Evolutionary conservation across 2,329 filamentous ascomycete species (phyloP), one percentile per base, ranked within the genome.

Genomic region (Claviceps citrina): DNA sequence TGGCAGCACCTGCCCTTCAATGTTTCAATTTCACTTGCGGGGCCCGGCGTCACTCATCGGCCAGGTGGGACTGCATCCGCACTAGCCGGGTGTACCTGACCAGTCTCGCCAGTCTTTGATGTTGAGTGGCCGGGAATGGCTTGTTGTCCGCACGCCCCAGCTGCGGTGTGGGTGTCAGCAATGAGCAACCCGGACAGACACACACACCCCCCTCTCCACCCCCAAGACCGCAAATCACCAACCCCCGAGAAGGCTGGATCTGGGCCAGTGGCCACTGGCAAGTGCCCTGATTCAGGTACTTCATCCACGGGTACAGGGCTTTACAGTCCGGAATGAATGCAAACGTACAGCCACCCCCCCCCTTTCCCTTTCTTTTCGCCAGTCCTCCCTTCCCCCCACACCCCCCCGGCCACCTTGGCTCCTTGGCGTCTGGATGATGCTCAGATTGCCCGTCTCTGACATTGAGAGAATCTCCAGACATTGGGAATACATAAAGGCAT

Each of bases 401-500:
- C 38, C 27, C 31, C 26, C 3, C 20, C 30, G 28, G 32, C 36
- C 27, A 12, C 36, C 36, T 31, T 42, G 36, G 31, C 37, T 38
- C 34, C 31, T 24, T 25, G 38, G 35, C 31, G 40, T 28, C 28
- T 36, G 31, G 33, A 30, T 27, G 33, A 42, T 38, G 39, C 44
- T 54, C 53, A 56, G 53, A 56, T 53, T 55, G 47, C 51, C 51
- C 48, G 51, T 53, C 30, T 39, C 39, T 36, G 31, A 22, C 36
- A 31, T 18, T 30, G 28, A n/a, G 8, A 12, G 42, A 41, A 39
- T 25, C 31, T 36, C 31, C 26, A 22, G 36, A 31, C 18, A 22
- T 7, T 43, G 42, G 47, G 48, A 46, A 53, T 55, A 55, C 53
- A 54, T 53, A 54, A 55, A 49, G 49, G 44, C 49, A 46, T 45